Evolutionary conservation across 805 yeast genomes (phyloP), one percentile per base, ranked within the genome.

Genomic region (Yarrowia sp.): DNA sequence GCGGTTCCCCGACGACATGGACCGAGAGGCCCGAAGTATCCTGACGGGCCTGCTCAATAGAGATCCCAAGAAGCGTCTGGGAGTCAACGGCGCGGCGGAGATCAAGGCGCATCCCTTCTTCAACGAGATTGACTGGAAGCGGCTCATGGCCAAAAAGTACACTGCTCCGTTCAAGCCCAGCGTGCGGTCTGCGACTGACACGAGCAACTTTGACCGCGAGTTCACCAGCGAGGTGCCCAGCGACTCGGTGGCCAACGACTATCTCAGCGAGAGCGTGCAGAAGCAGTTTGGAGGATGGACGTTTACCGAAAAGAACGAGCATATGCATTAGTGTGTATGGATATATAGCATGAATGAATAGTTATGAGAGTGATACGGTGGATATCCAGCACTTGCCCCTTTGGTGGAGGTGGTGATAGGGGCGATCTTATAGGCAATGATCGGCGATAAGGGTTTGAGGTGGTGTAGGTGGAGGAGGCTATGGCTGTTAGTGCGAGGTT

Each of bases 271-370:
- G 68, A 84, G 92, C 68, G 97, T 94, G n/a, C 99, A 94, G 74
- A 85, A 88, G 72, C 98, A 94, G 76, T 94, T 94, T 78, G 98
- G 97, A 49, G 98, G 99, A 6, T 94, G 99, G 99, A 93, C 98
- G 2, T 93, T 92, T 74, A 72, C 76, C 21, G 74, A 71, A 32
- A 51, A 51, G 58, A 51, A 51, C 42, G 58, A 51, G 42, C 56
- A 47, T 47, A 47, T 47, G 56, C 56, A 47, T 32, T 33, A 47
- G 51, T 47, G 56, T 47, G 29, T 47, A 24, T 31, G 53, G 31
- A 19, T 31, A 47, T 32, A 47, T 47, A 47, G 56, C 56, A 47
- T 47, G 39, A 47, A 32, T 47, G 21, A n/a, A 39, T 39, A n/a
- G 14, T 39, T 18, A 4, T 21, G 38, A 21, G 39, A 29, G 14